Percentiles rank a stretch among this genome's conserved stretches.
Evolutionary conservation across 306 rosid genomes (phyloP).

Genomic region (Carpinus fangiana): DNA sequence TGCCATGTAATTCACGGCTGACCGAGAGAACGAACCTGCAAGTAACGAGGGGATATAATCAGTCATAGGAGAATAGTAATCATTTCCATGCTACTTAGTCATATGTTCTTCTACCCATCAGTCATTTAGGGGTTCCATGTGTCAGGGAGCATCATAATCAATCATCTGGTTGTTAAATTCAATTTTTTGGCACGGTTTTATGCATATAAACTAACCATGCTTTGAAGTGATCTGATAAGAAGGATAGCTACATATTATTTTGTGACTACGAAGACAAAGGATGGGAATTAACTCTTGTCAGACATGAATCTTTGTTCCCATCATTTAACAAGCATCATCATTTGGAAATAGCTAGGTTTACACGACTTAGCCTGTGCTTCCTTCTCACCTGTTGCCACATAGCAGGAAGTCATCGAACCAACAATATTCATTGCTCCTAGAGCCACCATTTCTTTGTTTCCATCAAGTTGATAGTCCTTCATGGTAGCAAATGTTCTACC

Average conservation of each 20-base stretch:
- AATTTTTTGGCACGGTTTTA: not conserved
- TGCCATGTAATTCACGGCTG: constrained; percentile 90
- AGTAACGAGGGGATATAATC: constrained; percentile 22
- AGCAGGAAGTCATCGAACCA: constrained; percentile 96
- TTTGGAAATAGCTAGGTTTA: not conserved
- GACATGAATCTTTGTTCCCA: not conserved
- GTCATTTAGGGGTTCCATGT: not conserved
- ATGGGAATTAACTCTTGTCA: not conserved
- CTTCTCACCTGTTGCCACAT: constrained; percentile 94
- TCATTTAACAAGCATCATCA: constrained; percentile 1
- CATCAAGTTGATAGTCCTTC: constrained; percentile 94
- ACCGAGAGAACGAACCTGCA: constrained; percentile 95
- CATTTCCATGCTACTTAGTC: not conserved
- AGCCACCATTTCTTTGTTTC: constrained; percentile 98
- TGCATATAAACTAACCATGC: not conserved
- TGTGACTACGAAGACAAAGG: not conserved
- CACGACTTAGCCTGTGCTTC: not conserved
- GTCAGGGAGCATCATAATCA: not conserved
- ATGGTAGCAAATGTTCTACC: constrained; percentile 97
- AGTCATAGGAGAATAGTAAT: constrained; percentile 20
- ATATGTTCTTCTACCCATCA: not conserved
- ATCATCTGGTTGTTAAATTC: not conserved
- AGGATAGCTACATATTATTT: not conserved
- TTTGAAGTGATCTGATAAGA: not conserved
- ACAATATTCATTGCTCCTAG: constrained; percentile 88